Percentiles rank a stretch among this genome's conserved stretches.
Evolutionary conservation across 371 early-diverging fungal species (phyloP).

Genomic region (Apophysomyces sp.): DNA sequence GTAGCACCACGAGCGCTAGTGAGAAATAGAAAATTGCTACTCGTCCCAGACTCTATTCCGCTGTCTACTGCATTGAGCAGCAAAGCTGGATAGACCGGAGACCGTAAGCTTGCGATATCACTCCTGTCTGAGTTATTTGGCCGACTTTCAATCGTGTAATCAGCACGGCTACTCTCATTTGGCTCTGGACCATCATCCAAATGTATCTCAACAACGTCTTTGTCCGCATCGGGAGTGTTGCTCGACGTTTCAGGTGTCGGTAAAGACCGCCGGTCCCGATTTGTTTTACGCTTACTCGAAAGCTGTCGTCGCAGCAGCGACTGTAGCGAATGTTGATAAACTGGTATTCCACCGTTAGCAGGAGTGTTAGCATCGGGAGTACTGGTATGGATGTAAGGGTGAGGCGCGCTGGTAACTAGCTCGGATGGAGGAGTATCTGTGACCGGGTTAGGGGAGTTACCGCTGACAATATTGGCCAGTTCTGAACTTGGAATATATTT

Average conservation of each 20-base stretch:
- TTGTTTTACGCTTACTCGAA: conserved; percentile 15
- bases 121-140: not conserved
- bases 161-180: not conserved
- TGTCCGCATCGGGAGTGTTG: conserved; percentile 17
- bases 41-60: not conserved
- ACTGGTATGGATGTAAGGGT: not conserved
- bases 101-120: not conserved
- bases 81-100: conserved; percentile 21
- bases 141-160: too few species aligned
- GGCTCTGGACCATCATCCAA: conserved; percentile 13
- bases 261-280: not conserved
- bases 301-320: conserved; percentile 19
- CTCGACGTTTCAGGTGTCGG: not conserved
- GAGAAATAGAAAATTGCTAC: not conserved
- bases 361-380: conserved; percentile 2
- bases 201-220: conserved; percentile 27
- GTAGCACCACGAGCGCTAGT: not conserved
- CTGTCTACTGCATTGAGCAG: conserved; percentile 12
- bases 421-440: conserved; percentile 14
- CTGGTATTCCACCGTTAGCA: conserved; percentile 3
- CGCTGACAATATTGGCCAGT: conserved; percentile 29
- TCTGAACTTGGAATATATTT: conserved; percentile 25
- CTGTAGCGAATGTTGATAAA: conserved; percentile 25
- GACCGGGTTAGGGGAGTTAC: conserved; percentile 27
- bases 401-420: not conserved